Evolutionary conservation across 768 basidiomycete species (phyloP), one percentile per base, ranked within the genome.

Genomic region (Podaxis sp.): DNA sequence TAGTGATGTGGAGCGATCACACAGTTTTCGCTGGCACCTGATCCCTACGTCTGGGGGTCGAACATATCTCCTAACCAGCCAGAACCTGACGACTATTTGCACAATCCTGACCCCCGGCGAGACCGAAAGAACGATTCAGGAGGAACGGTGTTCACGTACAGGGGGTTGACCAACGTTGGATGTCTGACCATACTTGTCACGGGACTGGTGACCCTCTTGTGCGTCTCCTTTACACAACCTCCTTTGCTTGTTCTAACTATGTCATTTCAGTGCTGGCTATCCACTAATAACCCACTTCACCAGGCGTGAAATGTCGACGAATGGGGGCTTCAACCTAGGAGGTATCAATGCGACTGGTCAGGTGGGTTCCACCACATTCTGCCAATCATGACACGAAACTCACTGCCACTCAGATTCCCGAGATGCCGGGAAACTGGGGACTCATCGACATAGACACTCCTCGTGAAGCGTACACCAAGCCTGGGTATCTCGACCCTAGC

Each of bases 371-470:
- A 22, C 24, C 49, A 36, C 22, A 30, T 48, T 58, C 28, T 36
- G 56, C 44, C 46, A 36, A 38, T 58, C 7, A 54, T 11, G 42
- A 59, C 8, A 44, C 19, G 61, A 42, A 26, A 62, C 19, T 63
- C 40, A 61, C 57, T 52, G 36, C 52, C 28, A 17, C 4, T 19
- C 57, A 87, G 87, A 75, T 89, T 56, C 87, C 89, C 48, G 73
- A 67, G 30, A 82, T 90, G 63, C 64, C 75, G 15, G 88, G 88
- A n/a, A 84, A 87, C 66, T 85, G 81, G 71, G 87, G 86, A 13
- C 74, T 94, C 33, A 89, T 95, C 66, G 93, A 95, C 73, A 67
- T 80, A 30, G 85, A 92, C 30, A 96, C 95, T 2, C 92, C 92
- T 0, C 65, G 77, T 66, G 72, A 80, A 46, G 82, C 79, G n/a